Base-by-base conservation (phyloP, 2,329 filamentous ascomycete species). In the Paraphaeosphaeria sporulosa region DNA sequence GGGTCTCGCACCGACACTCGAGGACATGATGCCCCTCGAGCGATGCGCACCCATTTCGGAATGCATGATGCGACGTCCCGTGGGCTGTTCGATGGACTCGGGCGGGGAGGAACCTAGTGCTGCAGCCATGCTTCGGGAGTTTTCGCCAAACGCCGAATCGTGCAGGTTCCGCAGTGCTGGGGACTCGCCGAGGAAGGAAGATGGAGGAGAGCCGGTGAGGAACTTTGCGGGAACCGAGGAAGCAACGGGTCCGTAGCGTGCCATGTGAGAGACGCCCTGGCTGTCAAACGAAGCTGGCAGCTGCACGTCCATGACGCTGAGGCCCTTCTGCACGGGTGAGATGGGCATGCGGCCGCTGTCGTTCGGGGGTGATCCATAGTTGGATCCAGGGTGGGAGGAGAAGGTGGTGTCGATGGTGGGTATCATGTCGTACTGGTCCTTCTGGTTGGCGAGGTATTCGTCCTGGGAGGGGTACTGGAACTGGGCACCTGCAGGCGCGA, bases 231-330 rank as follows among this genome's bases (percentile, higher is more conserved):
- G 95, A 12, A 98, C 91, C 0, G 94, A 98, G 0, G 94, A 92
- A 8, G 94, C 94, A 78, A 96, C 93, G 0, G 94, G 93, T 0
- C 92, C 95, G 75, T 94, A 93, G 61, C 93, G 88, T 19, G 94
- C 94, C 63, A 93, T 93, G 76, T 94, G 92, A 12, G 94, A 97
- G 55, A 97, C 92, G 52, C 94, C 94, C 72, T 97, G 95, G 70
- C 93, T 96, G 78, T 98, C 95, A 76, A 98, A 97, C 0, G 94
- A 98, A 9, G 94, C 92, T 1, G 95, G 95, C 9, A 98, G 86
- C 17, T 93, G 93, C 2, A 93, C 95, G 80, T 98, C 94, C 64
- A 97, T 86, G 15, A 96, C 92, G n/a, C 92, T 95, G n/a, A 97
- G 89, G 55, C 87, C 87, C 68, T 84, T 85, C 54, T 87, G 87